Base-by-base conservation (phyloP, 208 protist genomes). In the Wallacemonas collosoma region DNA sequence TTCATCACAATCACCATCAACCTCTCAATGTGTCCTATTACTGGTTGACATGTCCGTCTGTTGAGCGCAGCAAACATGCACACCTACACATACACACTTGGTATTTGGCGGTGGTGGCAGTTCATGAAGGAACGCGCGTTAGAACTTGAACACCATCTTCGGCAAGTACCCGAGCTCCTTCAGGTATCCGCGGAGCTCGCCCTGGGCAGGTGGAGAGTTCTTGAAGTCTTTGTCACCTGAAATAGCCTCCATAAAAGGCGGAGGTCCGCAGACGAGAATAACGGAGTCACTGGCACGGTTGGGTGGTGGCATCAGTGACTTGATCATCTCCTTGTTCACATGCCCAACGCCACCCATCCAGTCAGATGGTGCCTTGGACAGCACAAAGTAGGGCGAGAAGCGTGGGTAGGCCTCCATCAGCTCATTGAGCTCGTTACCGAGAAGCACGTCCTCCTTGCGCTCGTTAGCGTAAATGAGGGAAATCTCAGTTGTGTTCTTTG, bases 321-420 rank as follows among this genome's bases (percentile, higher is more conserved):
- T 90, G 51, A 97, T 91, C 91, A 97, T 96, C 61, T 93, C 88
- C 69, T 94, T 94, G 71, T 93, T 94, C 39, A 97, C 75, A 67
- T 84, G 71, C 43, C 96, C 95, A 26, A 98, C 84, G 2, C 90
- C 93, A 44, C 93, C 93, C 91, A 94, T 94, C 91, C 93, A 97
- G 75, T 89, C 87, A 7, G 85, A 90, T 44, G 91, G 90, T 11
- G 93, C 87, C 60, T 92, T 83, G 58, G 94, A 89, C 17, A 98
- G 84, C 43, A 96, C 93, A 83, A 96, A 98, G 79, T 96, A 97
- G 0, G 96, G 86, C 40, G 95, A 91, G 77, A 98, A 98, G 54
- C 84, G 76, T 12, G 95, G 93, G 79, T 98, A 88, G 7, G 73
- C 66, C 70, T 95, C 86, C 83, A 93, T 95, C 17, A 97, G 66